Evolutionary conservation across 148 eudicot species (phyloP), one percentile per base, ranked within the genome.

Genomic region (Camellia lanceoleosa): DNA sequence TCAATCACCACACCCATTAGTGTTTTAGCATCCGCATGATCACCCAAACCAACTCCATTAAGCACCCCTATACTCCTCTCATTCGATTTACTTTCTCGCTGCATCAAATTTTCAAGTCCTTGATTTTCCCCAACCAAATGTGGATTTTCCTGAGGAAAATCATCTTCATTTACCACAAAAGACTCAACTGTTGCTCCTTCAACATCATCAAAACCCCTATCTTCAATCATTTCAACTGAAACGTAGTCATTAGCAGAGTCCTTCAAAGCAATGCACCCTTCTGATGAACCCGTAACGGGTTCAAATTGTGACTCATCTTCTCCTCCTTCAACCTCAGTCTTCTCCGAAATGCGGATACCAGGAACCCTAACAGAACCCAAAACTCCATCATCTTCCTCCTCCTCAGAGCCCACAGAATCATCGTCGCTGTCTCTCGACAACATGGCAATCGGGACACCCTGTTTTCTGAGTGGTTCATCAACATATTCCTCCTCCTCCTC

Each of bases 361-460:
- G 87, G 82, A 52, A 84, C 60, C 79, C 85, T 82, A 72, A 46
- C 83, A 64, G 70, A 49, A 62, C 84, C 81, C 4, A 56, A 79
- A 69, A 71, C 68, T 20, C 59, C 80, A 73, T 68, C 80, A 43
- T 82, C 85, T 47, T 78, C 91, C 30, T 41, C 74, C 64, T 64
- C 77, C 71, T 47, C 89, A 60, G 64, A 78, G 23, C 78, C 59
- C 68, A 68, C 73, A 68, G 84, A 85, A 66, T 85, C 87, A 54
- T 82, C 82, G 49, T 84, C 89, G 78, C 86, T 85, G 51, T 87
- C 90, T 15, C 83, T 49, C 16, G 90, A 84, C 78, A 89, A 42
- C 81, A 67, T 68, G 9, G 92, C 92, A 73, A 82, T 66, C 0
- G 91, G 89, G 19, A 84, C 54, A 76, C 47, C 58, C 20, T 41